phyloP scores from a whole-genome alignment of 139 green algal species.

The Gonium pectorale region DNA sequence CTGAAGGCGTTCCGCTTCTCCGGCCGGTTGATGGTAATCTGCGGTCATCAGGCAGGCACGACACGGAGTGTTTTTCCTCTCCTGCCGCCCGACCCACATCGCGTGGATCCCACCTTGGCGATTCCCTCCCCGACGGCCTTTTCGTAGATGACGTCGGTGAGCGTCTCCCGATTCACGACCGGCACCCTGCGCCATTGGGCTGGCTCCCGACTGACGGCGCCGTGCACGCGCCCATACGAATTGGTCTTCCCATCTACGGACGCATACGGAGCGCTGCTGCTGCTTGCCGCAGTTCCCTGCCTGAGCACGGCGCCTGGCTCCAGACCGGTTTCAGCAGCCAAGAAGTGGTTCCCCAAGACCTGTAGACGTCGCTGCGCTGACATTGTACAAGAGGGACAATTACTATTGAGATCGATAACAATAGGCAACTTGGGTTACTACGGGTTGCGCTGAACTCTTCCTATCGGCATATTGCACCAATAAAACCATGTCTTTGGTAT shows the following conservation, averaged over 20 bases:
- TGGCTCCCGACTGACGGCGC: conserved; percentile 72
- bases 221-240: conserved; percentile 85
- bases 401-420: too few species aligned
- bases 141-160: conserved; percentile 90
- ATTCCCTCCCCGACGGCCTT: conserved; percentile 90
- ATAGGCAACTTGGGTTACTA: too few species aligned
- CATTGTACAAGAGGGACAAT: too few species aligned
- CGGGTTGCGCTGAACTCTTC: too few species aligned
- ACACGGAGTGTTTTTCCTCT: neutral
- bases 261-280: conserved; percentile 35
- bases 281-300: neutral
- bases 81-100: neutral
- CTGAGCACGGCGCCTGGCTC: neutral
- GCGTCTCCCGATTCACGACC: conserved; percentile 60
- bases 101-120: conserved; percentile 90
- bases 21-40: conserved; percentile 98
- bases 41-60: too few species aligned
- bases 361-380: conserved; percentile 15
- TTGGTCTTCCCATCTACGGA: conserved; percentile 51
- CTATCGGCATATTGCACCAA: too few species aligned
- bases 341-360: conserved; percentile 20
- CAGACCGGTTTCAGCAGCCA: neutral
- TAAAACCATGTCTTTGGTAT: too few species aligned
- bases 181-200: conserved; percentile 70
- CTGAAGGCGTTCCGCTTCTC: conserved; percentile 96